A percentile compares a stretch with the other conserved stretches of the same genome.
These are phyloP conservation scores for Eimeria necatrix DNA, from an alignment of 169 alveolate genomes.

Conservation along the genomic window DNA sequence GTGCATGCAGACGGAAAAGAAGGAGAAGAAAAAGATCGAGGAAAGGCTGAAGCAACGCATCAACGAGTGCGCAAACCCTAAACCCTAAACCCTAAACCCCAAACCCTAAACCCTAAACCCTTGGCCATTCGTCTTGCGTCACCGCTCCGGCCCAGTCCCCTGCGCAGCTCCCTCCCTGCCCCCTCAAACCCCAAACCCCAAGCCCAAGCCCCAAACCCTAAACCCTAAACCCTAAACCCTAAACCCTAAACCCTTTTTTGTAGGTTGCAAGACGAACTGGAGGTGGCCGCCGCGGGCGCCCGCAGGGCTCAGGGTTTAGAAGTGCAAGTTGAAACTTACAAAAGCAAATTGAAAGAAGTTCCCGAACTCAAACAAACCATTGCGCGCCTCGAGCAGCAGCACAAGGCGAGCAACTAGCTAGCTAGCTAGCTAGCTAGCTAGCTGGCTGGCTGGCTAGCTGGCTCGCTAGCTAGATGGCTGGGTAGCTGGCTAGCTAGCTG, in stretches of 20 bases:
- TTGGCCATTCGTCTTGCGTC: too few relatives aligned
- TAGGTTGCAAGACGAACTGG: not conserved
- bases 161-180: too few relatives aligned
- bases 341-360: not conserved
- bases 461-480: too few relatives aligned
- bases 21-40: not conserved
- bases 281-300: not conserved
- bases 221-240: not conserved
- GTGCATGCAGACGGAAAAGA: not conserved
- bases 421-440: not conserved
- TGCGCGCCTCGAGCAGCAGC: not conserved
- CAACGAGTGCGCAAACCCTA: too few relatives aligned
- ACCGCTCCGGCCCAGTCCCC: too few relatives aligned
- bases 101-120: too few relatives aligned
- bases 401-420: not conserved
- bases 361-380: slow-evolving; percentile 2
- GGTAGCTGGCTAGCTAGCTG: too few relatives aligned
- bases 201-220: too few relatives aligned
- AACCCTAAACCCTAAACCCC: too few relatives aligned
- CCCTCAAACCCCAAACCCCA: too few relatives aligned
- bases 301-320: slow-evolving; percentile 19
- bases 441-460: too few relatives aligned
- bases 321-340: slow-evolving; percentile 18
- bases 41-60: not conserved
- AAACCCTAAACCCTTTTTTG: not conserved